Percentiles rank a stretch among this genome's conserved stretches.
phyloP scores from a whole-genome alignment of 2,329 filamentous ascomycete genomes.

The Cladophialophora psammophila region DNA sequence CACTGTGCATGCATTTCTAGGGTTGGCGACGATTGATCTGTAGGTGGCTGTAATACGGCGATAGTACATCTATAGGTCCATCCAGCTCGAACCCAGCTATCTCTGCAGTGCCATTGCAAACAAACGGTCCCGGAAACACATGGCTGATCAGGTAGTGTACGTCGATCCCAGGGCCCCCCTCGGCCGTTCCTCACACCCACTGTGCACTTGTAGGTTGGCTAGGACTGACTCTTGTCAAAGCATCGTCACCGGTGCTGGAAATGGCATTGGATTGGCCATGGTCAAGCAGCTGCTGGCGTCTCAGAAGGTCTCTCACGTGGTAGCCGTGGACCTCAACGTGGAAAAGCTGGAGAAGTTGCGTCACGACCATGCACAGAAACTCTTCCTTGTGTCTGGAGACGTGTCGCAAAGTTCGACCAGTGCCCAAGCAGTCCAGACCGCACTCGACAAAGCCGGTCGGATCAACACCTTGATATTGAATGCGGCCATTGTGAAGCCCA shows the following conservation, averaged over 20 bases:
- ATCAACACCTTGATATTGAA: neutral
- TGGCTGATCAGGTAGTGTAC: slow-evolving; percentile 1
- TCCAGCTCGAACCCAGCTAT: too few relatives aligned
- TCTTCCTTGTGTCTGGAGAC: neutral
- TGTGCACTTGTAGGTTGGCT: too few relatives aligned
- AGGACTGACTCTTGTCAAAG: neutral
- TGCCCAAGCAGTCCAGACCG: neutral
- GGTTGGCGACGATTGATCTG: too few relatives aligned
- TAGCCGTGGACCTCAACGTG: neutral
- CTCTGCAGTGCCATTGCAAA: too few relatives aligned
- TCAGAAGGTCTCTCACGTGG: neutral
- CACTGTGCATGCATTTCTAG: too few relatives aligned
- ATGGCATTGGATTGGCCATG: neutral
- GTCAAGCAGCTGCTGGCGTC: neutral
- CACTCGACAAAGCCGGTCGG: neutral
- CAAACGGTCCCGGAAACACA: neutral
- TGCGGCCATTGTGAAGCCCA: neutral
- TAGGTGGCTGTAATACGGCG: too few relatives aligned
- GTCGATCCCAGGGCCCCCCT: neutral
- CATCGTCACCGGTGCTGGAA: neutral
- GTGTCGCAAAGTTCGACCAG: neutral
- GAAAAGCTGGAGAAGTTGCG: neutral
- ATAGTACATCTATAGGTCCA: too few relatives aligned
- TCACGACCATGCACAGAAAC: neutral
- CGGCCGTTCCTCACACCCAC: too few relatives aligned